phyloP scores from a whole-genome alignment of 805 yeast genomes.

The Cyberlindnera misumaiensis region DNA sequence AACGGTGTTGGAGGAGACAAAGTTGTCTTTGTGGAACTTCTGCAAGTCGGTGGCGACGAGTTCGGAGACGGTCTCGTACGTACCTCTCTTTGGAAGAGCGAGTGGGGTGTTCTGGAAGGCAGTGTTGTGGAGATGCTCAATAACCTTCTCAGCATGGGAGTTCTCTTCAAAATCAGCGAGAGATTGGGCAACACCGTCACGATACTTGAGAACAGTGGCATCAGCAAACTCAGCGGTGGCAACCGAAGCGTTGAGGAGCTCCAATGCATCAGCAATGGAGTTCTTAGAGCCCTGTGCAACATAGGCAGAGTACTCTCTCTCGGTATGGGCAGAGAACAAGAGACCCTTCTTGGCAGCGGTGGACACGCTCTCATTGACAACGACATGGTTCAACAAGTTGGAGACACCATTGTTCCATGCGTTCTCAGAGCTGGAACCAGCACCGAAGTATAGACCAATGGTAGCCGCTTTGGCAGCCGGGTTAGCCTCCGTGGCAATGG shows the following conservation, averaged over 20 bases:
- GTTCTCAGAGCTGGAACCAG: conserved; percentile 77
- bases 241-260: conserved; percentile 38
- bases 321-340: conserved; percentile 43
- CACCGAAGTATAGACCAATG: conserved; percentile 64
- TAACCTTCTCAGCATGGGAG: conserved; percentile 47
- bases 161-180: conserved; percentile 50
- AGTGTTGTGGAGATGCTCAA: conserved; percentile 73
- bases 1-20: conserved; percentile 58
- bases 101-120: conserved; percentile 85
- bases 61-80: conserved; percentile 52
- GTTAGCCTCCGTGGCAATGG: conserved; percentile 63
- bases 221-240: conserved; percentile 33
- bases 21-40: conserved; percentile 48
- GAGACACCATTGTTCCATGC: conserved; percentile 80
- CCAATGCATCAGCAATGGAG: conserved; percentile 45
- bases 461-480: conserved; percentile 49
- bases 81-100: conserved; percentile 73
- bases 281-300: conserved; percentile 48
- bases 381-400: conserved; percentile 48
- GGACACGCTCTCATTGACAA: conserved; percentile 30
- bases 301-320: conserved; percentile 61
- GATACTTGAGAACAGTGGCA: conserved; percentile 40
- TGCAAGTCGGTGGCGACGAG: conserved; percentile 53
- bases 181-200: conserved; percentile 37
- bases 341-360: conserved; percentile 47